phyloP scores from a whole-genome alignment of 306 rosid species.

The Amphicarpaea edgeworthii region DNA sequence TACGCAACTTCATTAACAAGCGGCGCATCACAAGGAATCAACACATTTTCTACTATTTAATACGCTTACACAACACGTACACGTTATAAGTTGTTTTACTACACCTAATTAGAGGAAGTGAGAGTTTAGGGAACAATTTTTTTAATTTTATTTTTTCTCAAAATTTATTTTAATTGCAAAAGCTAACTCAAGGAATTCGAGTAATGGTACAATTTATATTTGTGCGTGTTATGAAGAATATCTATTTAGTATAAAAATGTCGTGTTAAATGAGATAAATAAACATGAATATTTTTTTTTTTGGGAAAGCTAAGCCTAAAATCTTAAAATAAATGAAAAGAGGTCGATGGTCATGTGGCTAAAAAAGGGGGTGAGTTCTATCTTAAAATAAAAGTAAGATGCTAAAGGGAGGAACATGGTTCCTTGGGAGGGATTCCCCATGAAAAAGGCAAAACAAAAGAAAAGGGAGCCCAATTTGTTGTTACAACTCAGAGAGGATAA shows the following conservation, averaged over 20 bases:
- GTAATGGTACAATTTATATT: too few species aligned
- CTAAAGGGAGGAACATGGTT: conserved; percentile 27
- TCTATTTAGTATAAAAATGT: too few species aligned
- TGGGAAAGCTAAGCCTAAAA: too few species aligned
- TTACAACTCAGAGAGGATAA: conserved; percentile 58
- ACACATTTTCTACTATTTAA: not conserved
- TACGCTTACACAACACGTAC: not conserved
- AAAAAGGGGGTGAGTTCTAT: conserved; percentile 16
- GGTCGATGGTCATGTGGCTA: not conserved
- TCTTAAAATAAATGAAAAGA: too few species aligned
- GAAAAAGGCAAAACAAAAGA: conserved; percentile 27
- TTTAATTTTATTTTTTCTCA: too few species aligned
- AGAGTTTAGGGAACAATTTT: too few species aligned
- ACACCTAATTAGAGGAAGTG: too few species aligned
- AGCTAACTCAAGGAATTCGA: not conserved
- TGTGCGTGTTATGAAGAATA: too few species aligned
- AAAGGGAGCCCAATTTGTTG: conserved; percentile 24
- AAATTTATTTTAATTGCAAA: not conserved
- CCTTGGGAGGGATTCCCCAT: conserved; percentile 37
- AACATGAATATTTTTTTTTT: too few species aligned
- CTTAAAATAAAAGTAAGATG: conserved; percentile 14
- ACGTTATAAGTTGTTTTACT: not conserved
- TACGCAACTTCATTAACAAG: not conserved
- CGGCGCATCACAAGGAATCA: conserved; percentile 34
- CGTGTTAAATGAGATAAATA: too few species aligned